A percentile compares a stretch with the other conserved stretches of the same genome.
These are phyloP conservation scores for Grigorovia humatica DNA, from an alignment of 805 yeast species.

Conservation along the genomic window DNA sequence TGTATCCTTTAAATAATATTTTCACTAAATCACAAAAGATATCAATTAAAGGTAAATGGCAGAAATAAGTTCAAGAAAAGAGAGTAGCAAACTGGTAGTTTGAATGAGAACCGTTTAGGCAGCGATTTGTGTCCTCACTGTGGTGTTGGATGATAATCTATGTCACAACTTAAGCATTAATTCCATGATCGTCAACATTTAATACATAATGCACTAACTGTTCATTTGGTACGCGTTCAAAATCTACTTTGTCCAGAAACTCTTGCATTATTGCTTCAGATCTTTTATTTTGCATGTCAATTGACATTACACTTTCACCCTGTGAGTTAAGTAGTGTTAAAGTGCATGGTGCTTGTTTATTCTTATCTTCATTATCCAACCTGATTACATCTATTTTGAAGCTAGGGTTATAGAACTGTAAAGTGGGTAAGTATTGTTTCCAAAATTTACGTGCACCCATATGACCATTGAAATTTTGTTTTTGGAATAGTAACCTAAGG, in stretches of 20 bases:
- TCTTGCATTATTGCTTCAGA: conserved; percentile 46
- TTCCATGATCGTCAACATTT: background rate
- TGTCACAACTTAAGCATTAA: background rate
- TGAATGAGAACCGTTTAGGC: too few species aligned
- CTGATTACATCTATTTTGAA: conserved; percentile 52
- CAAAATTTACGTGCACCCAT: conserved; percentile 68
- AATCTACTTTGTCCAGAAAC: conserved; percentile 42
- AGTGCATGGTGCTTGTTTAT: conserved; percentile 21
- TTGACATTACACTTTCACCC: conserved; percentile 19
- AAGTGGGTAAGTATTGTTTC: conserved; percentile 62
- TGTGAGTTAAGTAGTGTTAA: conserved; percentile 15
- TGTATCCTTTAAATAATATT: background rate
- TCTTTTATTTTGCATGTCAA: conserved; percentile 46
- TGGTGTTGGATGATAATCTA: background rate
- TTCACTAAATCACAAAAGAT: background rate
- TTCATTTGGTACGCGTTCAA: conserved; percentile 38
- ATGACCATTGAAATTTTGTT: conserved; percentile 40
- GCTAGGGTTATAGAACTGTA: conserved; percentile 75
- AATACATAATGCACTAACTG: conserved; percentile 28
- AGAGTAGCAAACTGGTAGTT: too few species aligned
- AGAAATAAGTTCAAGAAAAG: too few species aligned
- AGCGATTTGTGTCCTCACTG: too few species aligned
- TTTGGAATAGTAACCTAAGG: conserved; percentile 46
- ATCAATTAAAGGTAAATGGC: too few species aligned
- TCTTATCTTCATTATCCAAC: conserved; percentile 30